phyloP scores from a whole-genome alignment of 352 stramenopile species.

The Globisporangium nodosum region DNA sequence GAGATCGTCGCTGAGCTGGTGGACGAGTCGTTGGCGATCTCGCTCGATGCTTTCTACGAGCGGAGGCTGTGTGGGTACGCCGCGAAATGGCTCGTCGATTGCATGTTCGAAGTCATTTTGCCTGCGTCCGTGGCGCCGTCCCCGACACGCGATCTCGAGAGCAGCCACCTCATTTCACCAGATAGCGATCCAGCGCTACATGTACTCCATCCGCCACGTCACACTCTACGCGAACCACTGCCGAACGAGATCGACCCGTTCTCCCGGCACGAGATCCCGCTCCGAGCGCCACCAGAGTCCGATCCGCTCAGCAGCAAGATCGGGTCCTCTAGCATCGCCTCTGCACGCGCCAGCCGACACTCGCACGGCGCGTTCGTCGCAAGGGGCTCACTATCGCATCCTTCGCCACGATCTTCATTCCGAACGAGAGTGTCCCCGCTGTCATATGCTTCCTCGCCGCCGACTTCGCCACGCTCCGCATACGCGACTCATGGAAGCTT shows the following conservation, averaged over 20 bases:
- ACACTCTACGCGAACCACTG: background rate
- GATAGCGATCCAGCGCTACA: conserved; percentile 4
- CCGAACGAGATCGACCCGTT: conserved; percentile 7
- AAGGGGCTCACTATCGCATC: conserved; percentile 1
- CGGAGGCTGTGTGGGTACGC: conserved; percentile 23
- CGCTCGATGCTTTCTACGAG: conserved; percentile 23
- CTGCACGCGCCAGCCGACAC: background rate
- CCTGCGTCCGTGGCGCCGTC: conserved; percentile 2
- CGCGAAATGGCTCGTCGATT: conserved; percentile 8
- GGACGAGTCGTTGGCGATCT: background rate
- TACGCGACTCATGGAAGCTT: background rate
- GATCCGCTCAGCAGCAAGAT: background rate
- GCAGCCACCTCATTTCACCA: background rate
- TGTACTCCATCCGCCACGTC: background rate
- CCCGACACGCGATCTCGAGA: background rate
- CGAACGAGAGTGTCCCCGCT: background rate
- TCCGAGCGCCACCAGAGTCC: background rate
- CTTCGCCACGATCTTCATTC: conserved; percentile 8
- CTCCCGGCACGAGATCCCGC: conserved; percentile 2
- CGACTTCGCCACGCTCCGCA: background rate
- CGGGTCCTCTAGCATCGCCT: background rate
- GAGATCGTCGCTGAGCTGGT: background rate
- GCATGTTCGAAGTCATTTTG: conserved; percentile 19
- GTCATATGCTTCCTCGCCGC: background rate
- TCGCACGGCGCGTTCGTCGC: background rate